A percentile compares a stretch with the other conserved stretches of the same genome.
These are phyloP conservation scores for Sarocladium brachiariae DNA, from an alignment of 2,329 filamentous ascomycete species.

Conservation along the genomic window DNA sequence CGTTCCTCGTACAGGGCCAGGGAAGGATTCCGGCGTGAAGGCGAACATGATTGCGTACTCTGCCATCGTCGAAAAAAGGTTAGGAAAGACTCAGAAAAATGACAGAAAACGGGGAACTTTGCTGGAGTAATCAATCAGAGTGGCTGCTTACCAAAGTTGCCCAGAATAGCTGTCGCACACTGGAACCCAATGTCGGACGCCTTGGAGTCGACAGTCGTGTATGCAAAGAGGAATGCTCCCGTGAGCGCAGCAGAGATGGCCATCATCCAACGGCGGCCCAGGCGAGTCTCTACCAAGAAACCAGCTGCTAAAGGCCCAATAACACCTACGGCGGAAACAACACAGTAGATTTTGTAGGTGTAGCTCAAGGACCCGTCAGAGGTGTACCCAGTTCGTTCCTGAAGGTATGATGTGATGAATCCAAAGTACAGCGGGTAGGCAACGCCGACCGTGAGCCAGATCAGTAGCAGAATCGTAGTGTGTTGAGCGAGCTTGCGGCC, in stretches of 20 bases:
- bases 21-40: conserved; percentile 48
- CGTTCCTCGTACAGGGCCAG: conserved; percentile 44
- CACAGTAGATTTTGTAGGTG: conserved; percentile 29
- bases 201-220: conserved; percentile 28
- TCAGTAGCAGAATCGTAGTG: conserved; percentile 29
- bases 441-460: conserved; percentile 39
- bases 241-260: conserved; percentile 32
- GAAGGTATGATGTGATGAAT: conserved; percentile 38
- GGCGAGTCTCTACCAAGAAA: conserved; percentile 31
- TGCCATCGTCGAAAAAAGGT: too few relatives aligned
- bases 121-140: too few relatives aligned
- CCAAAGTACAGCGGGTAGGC: conserved; percentile 40
- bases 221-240: conserved; percentile 36
- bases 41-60: conserved; percentile 25
- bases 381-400: conserved; percentile 26
- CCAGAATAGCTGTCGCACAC: conserved; percentile 31
- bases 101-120: too few relatives aligned
- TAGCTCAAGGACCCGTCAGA: conserved; percentile 19
- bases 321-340: conserved; percentile 30
- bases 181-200: conserved; percentile 27
- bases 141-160: conserved; percentile 31
- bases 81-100: too few relatives aligned
- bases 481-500: conserved; percentile 25
- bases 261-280: conserved; percentile 38
- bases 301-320: conserved; percentile 34